Evolutionary conservation across 2,329 filamentous ascomycete genomes (phyloP).

Genomic region (Stromatinia cepivora): DNA sequence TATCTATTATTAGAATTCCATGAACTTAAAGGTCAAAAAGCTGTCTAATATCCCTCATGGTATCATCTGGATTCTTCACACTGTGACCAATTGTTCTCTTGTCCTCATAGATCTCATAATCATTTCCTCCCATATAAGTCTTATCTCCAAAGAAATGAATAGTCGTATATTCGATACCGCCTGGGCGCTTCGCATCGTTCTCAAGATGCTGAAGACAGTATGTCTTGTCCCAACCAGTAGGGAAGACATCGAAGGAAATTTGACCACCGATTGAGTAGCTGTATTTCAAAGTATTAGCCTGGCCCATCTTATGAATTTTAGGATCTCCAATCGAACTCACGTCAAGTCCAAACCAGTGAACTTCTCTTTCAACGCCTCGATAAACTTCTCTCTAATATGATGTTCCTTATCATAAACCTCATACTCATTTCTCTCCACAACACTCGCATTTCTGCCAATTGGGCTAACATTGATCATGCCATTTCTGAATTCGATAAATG

Average conservation of each 20-base stretch:
- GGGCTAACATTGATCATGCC: conserved; percentile 88
- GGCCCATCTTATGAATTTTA: not conserved
- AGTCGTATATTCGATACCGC: conserved; percentile 75
- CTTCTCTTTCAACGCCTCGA: conserved; percentile 72
- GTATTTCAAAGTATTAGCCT: conserved; percentile 11
- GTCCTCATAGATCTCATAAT: conserved; percentile 91
- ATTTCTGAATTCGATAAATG: conserved; percentile 85
- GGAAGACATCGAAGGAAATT: conserved; percentile 98
- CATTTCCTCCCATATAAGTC: conserved; percentile 86
- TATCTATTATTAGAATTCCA: not conserved
- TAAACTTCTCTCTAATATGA: conserved; percentile 74
- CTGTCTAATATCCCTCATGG: conserved; percentile 75
- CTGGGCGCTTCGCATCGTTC: conserved; percentile 68
- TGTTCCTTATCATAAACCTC: conserved; percentile 77
- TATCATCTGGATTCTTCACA: conserved; percentile 80
- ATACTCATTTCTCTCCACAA: conserved; percentile 78
- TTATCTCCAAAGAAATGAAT: conserved; percentile 99
- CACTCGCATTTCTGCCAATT: conserved; percentile 81
- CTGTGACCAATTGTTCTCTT: conserved; percentile 79
- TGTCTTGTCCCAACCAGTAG: conserved; percentile 96
- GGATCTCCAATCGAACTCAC: conserved; percentile 51
- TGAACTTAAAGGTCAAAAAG: conserved; percentile 64
- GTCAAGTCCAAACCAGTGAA: conserved; percentile 85
- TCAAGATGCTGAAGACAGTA: conserved; percentile 91
- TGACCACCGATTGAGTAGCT: conserved; percentile 94